These are phyloP conservation scores for Erysimum pusillum DNA, from an alignment of 441 rosid species.

Conservation along the genomic window DNA sequence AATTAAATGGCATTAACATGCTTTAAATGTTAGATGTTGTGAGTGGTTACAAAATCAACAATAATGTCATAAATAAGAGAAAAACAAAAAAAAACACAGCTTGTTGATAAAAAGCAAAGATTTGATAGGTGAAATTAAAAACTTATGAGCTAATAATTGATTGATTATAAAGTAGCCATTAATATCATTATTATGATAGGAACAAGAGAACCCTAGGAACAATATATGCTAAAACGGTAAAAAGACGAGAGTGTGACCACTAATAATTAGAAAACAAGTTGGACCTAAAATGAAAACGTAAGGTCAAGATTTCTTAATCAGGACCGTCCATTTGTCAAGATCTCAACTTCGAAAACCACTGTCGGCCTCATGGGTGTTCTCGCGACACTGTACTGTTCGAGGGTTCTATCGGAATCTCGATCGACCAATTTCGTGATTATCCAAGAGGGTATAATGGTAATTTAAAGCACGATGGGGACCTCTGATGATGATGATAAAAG, in stretches of 20 bases:
- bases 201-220: too few species aligned
- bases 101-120: background rate
- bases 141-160: slow-evolving; percentile 20
- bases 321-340: slow-evolving; percentile 36
- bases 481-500: slow-evolving; percentile 12
- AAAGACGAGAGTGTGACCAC: slow-evolving; percentile 31
- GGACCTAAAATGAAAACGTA: slow-evolving; percentile 32
- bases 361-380: slow-evolving; percentile 47
- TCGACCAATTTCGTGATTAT: background rate
- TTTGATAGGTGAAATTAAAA: slow-evolving; percentile 4
- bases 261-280: background rate
- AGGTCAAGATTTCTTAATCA: slow-evolving; percentile 11
- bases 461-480: slow-evolving; percentile 23
- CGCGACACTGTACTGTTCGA: slow-evolving; percentile 28
- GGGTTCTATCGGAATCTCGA: slow-evolving; percentile 2
- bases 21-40: background rate
- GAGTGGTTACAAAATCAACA: background rate
- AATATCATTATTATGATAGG: background rate
- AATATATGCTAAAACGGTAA: slow-evolving; percentile 30
- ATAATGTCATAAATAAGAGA: slow-evolving; percentile 7
- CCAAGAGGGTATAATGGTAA: slow-evolving; percentile 3
- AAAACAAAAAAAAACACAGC: background rate
- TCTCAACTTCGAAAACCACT: background rate
- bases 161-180: background rate
- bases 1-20: background rate